phyloP scores from a whole-genome alignment of 257 asterid species.

The Schizonepeta tenuifolia region DNA sequence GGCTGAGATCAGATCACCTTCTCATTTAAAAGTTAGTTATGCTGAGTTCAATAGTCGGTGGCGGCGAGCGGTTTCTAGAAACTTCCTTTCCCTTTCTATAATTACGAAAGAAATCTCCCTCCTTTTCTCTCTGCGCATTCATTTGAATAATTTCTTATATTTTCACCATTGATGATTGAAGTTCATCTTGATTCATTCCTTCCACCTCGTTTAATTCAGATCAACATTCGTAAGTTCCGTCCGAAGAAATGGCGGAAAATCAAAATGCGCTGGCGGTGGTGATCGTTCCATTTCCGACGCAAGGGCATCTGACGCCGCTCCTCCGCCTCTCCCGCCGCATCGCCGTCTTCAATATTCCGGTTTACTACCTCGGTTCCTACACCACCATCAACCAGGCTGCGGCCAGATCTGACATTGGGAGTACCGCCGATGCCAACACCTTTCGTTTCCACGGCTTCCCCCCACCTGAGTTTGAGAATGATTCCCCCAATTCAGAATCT shows the following conservation, averaged over 20 bases:
- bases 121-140: too few species aligned
- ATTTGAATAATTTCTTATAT: too few species aligned
- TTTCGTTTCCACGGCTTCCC: conserved; percentile 38
- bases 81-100: background rate
- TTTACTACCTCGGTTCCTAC: conserved; percentile 40
- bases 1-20: too few species aligned
- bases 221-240: too few species aligned
- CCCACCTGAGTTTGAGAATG: conserved; percentile 4
- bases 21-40: too few species aligned
- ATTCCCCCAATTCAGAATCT: too few species aligned
- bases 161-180: too few species aligned
- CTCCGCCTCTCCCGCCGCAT: conserved; percentile 43
- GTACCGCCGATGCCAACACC: background rate
- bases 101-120: too few species aligned
- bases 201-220: too few species aligned
- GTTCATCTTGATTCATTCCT: too few species aligned
- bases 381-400: conserved; percentile 43
- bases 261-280: conserved; percentile 21
- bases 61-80: background rate
- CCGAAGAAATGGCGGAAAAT: background rate
- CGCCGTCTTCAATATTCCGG: conserved; percentile 35
- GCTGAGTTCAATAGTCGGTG: too few species aligned
- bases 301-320: conserved; percentile 48
- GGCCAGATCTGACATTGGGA: conserved; percentile 28
- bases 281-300: conserved; percentile 43